Conservation (phyloP, 176 grass and related monocot species). For the Avena eriantha region DNA sequence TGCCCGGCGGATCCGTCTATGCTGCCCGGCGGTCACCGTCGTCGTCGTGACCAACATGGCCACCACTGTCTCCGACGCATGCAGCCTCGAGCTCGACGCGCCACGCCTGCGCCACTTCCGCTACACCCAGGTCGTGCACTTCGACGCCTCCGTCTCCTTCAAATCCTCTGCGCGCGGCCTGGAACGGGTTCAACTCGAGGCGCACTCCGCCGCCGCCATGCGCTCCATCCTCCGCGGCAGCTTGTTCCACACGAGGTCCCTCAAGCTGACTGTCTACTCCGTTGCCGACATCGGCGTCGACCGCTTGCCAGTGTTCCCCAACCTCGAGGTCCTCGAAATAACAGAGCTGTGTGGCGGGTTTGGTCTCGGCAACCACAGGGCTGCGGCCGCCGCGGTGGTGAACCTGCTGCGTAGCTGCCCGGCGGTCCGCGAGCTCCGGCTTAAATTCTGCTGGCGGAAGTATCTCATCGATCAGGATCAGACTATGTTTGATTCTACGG, state of each 20-base stretch:
- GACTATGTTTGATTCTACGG: neutral
- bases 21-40: neutral
- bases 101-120: neutral
- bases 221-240: neutral
- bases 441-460: neutral
- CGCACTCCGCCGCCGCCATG: neutral
- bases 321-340: neutral
- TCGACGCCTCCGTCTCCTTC: neutral
- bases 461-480: neutral
- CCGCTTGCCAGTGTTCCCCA: neutral
- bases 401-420: neutral
- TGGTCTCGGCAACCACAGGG: neutral
- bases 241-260: neutral
- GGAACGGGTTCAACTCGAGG: neutral
- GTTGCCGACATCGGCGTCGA: neutral
- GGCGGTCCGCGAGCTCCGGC: neutral
- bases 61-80: neutral
- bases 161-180: neutral
- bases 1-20: neutral
- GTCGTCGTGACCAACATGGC: neutral
- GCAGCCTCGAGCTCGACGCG: slow-evolving; percentile 1
- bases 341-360: neutral
- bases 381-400: neutral
- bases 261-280: slow-evolving; percentile 13
- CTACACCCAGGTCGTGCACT: neutral